phyloP scores from a whole-genome alignment of 306 rosid species.

The Acacia melanoxylon region DNA sequence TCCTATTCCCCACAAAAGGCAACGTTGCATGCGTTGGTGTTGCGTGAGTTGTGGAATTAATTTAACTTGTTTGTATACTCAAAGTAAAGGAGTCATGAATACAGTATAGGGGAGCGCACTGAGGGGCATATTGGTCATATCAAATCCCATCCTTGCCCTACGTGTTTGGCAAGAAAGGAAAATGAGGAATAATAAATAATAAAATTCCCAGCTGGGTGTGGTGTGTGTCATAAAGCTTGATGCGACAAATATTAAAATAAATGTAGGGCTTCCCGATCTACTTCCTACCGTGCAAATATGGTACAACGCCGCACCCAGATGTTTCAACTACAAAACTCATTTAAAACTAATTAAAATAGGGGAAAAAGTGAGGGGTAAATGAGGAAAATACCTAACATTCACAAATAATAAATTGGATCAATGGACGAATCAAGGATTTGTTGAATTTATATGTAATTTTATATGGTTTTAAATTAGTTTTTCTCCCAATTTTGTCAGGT shows the following conservation, averaged over 20 bases:
- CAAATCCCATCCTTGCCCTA: constrained; percentile 7
- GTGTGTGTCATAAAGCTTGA: not conserved
- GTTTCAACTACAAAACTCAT: too few relatives aligned
- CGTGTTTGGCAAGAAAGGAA: constrained; percentile 37
- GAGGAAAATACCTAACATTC: too few relatives aligned
- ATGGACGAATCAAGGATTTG: too few relatives aligned
- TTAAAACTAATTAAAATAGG: too few relatives aligned
- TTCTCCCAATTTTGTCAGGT: too few relatives aligned
- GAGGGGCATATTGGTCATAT: constrained; percentile 40
- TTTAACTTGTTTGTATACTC: constrained; percentile 31
- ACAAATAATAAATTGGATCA: too few relatives aligned
- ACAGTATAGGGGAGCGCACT: constrained; percentile 47
- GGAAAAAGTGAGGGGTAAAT: too few relatives aligned
- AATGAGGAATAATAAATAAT: not conserved
- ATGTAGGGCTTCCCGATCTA: too few relatives aligned
- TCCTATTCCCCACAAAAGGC: not conserved
- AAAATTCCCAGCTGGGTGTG: not conserved
- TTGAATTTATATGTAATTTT: too few relatives aligned
- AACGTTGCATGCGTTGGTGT: not conserved
- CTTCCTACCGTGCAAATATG: constrained; percentile 4
- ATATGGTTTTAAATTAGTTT: too few relatives aligned
- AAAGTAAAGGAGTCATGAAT: not conserved
- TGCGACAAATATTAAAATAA: not conserved
- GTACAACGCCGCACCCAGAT: not conserved
- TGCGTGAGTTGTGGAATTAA: not conserved